Evolutionary conservation across 805 yeast species (phyloP).

Genomic region (Wickerhamiella cacticola): DNA sequence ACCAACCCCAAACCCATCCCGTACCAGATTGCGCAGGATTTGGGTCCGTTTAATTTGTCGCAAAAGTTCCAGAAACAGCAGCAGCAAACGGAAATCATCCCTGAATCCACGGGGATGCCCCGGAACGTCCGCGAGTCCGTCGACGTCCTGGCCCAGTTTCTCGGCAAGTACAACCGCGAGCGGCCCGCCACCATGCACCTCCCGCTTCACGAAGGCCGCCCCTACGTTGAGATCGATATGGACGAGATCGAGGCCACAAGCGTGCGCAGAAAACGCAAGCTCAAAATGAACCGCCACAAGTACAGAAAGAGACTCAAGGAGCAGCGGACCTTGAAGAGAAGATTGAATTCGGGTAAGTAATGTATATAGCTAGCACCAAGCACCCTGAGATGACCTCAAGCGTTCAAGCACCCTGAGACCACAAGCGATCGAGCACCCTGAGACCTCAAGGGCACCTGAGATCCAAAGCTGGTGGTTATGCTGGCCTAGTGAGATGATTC

Average conservation of each 20-base stretch:
- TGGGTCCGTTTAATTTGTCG: slow-evolving; percentile 29
- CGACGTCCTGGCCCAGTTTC: slow-evolving; percentile 11
- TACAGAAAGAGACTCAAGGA: slow-evolving; percentile 93
- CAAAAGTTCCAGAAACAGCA: background rate
- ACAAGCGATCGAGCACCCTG: too few species aligned
- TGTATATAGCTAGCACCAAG: background rate
- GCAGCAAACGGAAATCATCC: background rate
- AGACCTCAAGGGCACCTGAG: too few species aligned
- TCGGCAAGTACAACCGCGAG: slow-evolving; percentile 7
- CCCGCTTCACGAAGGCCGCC: slow-evolving; percentile 9
- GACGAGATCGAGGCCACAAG: slow-evolving; percentile 26
- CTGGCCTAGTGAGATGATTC: too few species aligned
- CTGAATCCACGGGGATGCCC: slow-evolving; percentile 11
- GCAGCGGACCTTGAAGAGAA: slow-evolving; percentile 43
- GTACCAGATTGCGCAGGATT: slow-evolving; percentile 27
- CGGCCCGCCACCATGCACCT: slow-evolving; percentile 3
- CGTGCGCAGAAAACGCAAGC: slow-evolving; percentile 48
- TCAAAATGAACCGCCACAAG: slow-evolving; percentile 97
- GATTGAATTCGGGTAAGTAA: slow-evolving; percentile 22
- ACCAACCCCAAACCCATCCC: slow-evolving; percentile 29
- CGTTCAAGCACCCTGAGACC: too few species aligned
- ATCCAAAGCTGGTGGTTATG: too few species aligned
- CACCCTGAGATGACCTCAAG: background rate
- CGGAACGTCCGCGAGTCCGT: slow-evolving; percentile 13
- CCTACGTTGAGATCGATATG: slow-evolving; percentile 10